Base-by-base conservation (phyloP, 2,329 filamentous ascomycete species). In the Fusarium sp. region DNA sequence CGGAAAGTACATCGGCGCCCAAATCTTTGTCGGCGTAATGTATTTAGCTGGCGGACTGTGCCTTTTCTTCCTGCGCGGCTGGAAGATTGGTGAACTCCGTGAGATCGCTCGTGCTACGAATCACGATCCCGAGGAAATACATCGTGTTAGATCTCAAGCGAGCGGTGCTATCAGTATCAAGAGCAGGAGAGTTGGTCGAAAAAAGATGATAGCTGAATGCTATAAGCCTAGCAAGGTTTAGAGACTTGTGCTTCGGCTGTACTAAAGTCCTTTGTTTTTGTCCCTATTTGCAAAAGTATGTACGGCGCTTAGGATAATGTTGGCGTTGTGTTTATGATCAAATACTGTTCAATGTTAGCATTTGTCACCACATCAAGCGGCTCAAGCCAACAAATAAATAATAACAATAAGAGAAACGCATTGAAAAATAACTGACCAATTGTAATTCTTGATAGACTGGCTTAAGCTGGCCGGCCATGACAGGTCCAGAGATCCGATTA, bases 21-120 rank as follows among this genome's bases (percentile, higher is more conserved):
- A 90, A 77, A 74, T 92, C 3, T 92, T 92, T 70, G 86, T 87
- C 0, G 90, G 88, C 4, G 82, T 89, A 65, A 88, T 91, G 83
- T 93, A 88, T 72, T 78, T 92, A 28, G 85, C 82, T 5, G 88
- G 86, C 7, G 78, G 79, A 1, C 24, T 77, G 3, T 82, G 78
- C 26, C 65, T 82, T 26, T 67, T 81, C 42, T 68, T 81, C 10
- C 67, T 83, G 22, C 76, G 82, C 10, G 82, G 81, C 1, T 83
- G 82, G 82, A 83, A 83, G 71, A 79, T 83, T 71, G 80, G 77
- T 2, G 79, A 83, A 57, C 72, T 81, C 10, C 66, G 75, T 11
- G 80, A 82, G 61, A 75, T 82, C 12, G 75, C 78, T n/a, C 78
- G 77, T 47, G 72, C 78, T 10, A 79, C 72, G 9, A 73, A 81